Base-by-base conservation (phyloP, 2,329 filamentous ascomycete genomes). In the Claviceps maximensis region DNA sequence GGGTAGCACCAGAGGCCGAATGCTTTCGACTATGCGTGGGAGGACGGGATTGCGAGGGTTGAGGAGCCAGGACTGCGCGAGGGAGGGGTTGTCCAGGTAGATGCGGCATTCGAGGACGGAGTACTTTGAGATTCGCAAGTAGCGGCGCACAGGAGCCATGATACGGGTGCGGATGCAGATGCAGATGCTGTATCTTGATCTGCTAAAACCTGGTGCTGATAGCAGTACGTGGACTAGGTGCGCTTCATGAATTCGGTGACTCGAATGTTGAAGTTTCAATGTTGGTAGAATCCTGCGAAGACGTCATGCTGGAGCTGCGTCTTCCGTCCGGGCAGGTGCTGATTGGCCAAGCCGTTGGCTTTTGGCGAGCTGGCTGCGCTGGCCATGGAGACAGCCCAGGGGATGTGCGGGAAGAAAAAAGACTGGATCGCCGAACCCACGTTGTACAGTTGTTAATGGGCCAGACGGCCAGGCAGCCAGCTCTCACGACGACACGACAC, bases 41-140 rank as follows among this genome's bases (percentile, higher is more conserved):
- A 98, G 78, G 17, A 91, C 79, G 3, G 87, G 82, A 60, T 89
- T 76, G 58, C 83, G 81, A 38, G 86, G 77, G 61, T 86, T 85
- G 58, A 95, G 78, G 19, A 98, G 80, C 83, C 94, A 96, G 63
- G 84, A 83, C 58, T 88, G 80, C 25, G 82, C 81, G 56, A 95
- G 81, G 13, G 85, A 81, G 0, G 93, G 93, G 61, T 91, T 90
- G 58, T 97, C 91, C 47, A 96, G 82, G 69, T 97, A 97, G 60
- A 98, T 93, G 58, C 90, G 89, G 58, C 88, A 89, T 76, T 98
- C 93, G n/a, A 98, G 78, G 33, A 96, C 89, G 4, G 91, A 95
- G 68, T 89, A 87, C 65, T 91, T 90, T 53, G 87, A 91, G 61
- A 97, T 95, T 51, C 91, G 82, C 53, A 97, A 77, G 66, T 97